Evolutionary conservation across 805 yeast species (phyloP).

Genomic region (Tetrapisispora taiwanensis): DNA sequence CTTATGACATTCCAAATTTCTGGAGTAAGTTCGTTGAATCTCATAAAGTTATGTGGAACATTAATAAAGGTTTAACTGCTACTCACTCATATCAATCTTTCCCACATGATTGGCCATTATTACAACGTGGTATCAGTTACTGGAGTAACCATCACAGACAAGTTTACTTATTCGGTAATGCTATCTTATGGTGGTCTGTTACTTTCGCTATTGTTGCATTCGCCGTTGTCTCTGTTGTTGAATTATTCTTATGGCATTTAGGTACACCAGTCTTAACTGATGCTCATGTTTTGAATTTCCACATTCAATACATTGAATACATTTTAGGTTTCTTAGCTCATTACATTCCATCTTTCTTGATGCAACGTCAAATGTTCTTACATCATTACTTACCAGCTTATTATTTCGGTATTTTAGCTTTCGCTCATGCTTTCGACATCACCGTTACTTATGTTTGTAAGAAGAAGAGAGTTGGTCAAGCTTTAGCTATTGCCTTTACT

Average conservation of each 20-base stretch:
- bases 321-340: constrained; percentile 67
- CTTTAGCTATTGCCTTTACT: constrained; percentile 39
- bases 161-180: constrained; percentile 68
- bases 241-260: constrained; percentile 53
- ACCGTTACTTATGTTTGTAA: constrained; percentile 34
- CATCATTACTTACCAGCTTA: constrained; percentile 90
- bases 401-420: constrained; percentile 71
- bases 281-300: constrained; percentile 51
- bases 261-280: constrained; percentile 41
- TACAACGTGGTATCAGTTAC: constrained; percentile 70
- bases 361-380: constrained; percentile 85
- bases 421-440: constrained; percentile 56
- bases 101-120: constrained; percentile 67
- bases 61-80: constrained; percentile 55
- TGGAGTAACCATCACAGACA: constrained; percentile 48
- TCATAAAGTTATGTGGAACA: constrained; percentile 65
- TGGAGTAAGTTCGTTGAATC: constrained; percentile 52
- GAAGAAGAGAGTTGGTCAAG: constrained; percentile 37
- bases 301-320: constrained; percentile 50
- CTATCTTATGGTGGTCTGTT: constrained; percentile 67
- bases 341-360: constrained; percentile 63
- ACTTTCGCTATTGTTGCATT: constrained; percentile 43
- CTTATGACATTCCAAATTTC: constrained; percentile 46
- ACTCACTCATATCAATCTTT: constrained; percentile 62
- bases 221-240: constrained; percentile 34